Base-by-base conservation (phyloP, 2,329 filamentous ascomycete genomes). In the Fusarium protoensiforme region DNA sequence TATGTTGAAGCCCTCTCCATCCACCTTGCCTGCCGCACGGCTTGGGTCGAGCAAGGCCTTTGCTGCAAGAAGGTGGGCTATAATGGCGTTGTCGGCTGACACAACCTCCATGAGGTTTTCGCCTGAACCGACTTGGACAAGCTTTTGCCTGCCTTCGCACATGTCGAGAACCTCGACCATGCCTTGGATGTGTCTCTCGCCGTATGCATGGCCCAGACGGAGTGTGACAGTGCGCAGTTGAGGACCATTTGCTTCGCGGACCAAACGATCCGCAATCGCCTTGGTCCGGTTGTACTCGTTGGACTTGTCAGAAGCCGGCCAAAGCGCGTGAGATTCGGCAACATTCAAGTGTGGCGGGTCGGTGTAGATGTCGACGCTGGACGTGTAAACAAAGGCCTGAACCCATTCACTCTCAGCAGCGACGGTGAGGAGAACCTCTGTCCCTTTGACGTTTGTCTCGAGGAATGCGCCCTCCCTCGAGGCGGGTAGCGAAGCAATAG, bases 1-100 rank as follows among this genome's bases (percentile, higher is more conserved):
- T 54, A 82, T 75, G 61, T 82, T 83, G 71, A 83, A 84, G 0
- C 76, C 79, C 65, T 83, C 77, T 8, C 83, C 81, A 1, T 76
- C 79, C 0, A 82, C 77, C 13, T 64, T 71, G 2, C 67, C 70
- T 0, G 16, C 13, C 7, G 73, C 72, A 1, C 64, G 61, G 0
- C 35, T 41, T 3, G 64, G 71, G 8, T 75, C 76, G 7, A 77
- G 31, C 13, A 81, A 62, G 0, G 77, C 78, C 54, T 79, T 80
- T 4, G 79, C 79, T 1, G 74, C 79, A 2, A 81, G 72, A 2
- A 77, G 8, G 43, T 81, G 80, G 0, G 73, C 78, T 4, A 39
- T 62, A 0, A 77, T 78, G 2, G 66, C 68, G 63, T 81, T 81
- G 0, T 76, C 74, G 0, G 65, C 78, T 2, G 79, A 81, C 0